Percentiles rank a stretch among this genome's conserved stretches.
phyloP scores from a whole-genome alignment of 2,329 filamentous ascomycete species.

The Fusarium dimerum region DNA sequence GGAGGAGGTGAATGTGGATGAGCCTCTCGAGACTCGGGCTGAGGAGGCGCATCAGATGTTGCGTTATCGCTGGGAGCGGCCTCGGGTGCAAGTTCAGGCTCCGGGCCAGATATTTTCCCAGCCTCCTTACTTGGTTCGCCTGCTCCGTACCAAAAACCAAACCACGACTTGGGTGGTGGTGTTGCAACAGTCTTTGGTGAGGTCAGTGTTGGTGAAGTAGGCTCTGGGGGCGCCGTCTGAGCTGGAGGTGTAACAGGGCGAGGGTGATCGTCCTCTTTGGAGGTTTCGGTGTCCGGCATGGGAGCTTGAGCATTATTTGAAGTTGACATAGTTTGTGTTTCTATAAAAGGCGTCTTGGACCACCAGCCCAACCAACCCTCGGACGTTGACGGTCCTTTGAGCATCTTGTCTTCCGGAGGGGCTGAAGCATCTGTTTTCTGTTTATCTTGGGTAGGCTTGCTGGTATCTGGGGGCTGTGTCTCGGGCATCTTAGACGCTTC shows the following conservation, averaged over 20 bases:
- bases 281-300: slow-evolving; percentile 4
- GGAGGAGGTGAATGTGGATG: slow-evolving; percentile 39
- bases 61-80: slow-evolving; percentile 40
- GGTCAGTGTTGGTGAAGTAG: slow-evolving; percentile 7
- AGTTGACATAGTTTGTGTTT: slow-evolving; percentile 15
- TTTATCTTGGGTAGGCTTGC: slow-evolving; percentile 3
- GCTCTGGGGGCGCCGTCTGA: slow-evolving; percentile 18
- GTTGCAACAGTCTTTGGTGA: slow-evolving; percentile 19
- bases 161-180: slow-evolving; percentile 36
- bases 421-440: slow-evolving; percentile 3
- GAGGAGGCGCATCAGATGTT: slow-evolving; percentile 43
- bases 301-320: slow-evolving; percentile 17
- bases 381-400: slow-evolving; percentile 32
- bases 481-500: slow-evolving; percentile 6
- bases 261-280: slow-evolving; percentile 15
- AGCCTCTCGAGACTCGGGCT: slow-evolving; percentile 15
- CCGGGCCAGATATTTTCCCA: slow-evolving; percentile 9
- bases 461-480: background rate
- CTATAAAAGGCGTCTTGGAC: slow-evolving; percentile 31
- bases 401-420: slow-evolving; percentile 1
- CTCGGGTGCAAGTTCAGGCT: slow-evolving; percentile 17
- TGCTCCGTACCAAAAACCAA: slow-evolving; percentile 40
- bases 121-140: slow-evolving; percentile 14
- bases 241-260: slow-evolving; percentile 26
- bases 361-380: slow-evolving; percentile 61